phyloP scores from a whole-genome alignment of 768 basidiomycete species.

The Mycena epipterygia region DNA sequence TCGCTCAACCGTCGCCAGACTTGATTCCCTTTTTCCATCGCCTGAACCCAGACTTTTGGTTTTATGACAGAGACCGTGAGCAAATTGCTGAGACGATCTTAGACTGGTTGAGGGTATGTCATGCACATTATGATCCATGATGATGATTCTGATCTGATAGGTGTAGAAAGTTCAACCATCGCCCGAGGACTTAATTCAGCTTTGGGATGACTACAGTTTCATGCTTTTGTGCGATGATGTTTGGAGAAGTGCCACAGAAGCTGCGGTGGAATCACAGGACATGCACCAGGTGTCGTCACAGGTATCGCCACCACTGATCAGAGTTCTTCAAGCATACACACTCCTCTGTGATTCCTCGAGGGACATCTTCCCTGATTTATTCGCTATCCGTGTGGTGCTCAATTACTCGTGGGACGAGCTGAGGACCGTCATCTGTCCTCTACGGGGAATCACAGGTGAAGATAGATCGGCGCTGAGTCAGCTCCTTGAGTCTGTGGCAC shows the following conservation, averaged over 20 bases:
- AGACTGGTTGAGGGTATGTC: conserved; percentile 4
- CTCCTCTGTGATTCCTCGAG: background rate
- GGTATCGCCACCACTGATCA: background rate
- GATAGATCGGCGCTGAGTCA: background rate
- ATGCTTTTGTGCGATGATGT: background rate
- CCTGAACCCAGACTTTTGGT: background rate
- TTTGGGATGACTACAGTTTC: conserved; percentile 3
- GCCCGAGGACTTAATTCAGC: conserved; percentile 1
- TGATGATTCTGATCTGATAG: background rate
- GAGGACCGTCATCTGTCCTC: background rate
- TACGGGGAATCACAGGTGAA: background rate
- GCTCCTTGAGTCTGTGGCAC: background rate
- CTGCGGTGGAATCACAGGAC: background rate
- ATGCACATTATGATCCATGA: background rate
- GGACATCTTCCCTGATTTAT: background rate
- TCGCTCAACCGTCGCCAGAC: background rate
- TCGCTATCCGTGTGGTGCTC: background rate
- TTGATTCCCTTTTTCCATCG: background rate
- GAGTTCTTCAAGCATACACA: background rate
- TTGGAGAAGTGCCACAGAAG: background rate
- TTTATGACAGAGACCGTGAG: background rate
- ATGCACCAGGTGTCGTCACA: background rate
- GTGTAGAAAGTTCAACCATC: background rate
- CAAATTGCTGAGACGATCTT: background rate
- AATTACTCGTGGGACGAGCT: conserved; percentile 11